Conservation (phyloP, 2,329 filamentous ascomycete genomes). For the Ceratocystis smalleyi region DNA sequence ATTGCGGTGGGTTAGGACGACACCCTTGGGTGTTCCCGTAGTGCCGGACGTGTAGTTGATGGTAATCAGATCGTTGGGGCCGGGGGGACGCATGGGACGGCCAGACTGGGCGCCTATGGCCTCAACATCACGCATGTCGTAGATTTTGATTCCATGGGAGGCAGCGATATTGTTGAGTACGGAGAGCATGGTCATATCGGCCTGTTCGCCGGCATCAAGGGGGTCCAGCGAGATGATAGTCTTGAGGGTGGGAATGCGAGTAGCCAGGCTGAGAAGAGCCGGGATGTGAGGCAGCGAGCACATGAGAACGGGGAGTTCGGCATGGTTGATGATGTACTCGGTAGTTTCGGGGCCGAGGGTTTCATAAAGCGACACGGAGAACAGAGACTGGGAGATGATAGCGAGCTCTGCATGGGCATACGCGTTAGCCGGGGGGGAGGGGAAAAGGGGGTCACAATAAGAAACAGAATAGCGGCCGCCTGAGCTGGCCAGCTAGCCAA, state of each 20-base stretch:
- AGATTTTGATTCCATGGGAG: constrained; percentile 60
- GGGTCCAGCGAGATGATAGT: constrained; percentile 76
- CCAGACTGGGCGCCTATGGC: constrained; percentile 57
- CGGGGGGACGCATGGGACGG: constrained; percentile 54
- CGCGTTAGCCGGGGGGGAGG: constrained; percentile 4
- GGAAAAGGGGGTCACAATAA: too few relatives aligned
- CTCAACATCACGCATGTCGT: constrained; percentile 69
- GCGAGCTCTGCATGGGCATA: constrained; percentile 49
- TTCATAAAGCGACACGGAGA: constrained; percentile 87
- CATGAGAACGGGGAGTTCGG: constrained; percentile 57
- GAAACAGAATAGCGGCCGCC: too few relatives aligned
- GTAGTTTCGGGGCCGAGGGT: constrained; percentile 81
- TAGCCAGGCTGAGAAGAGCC: constrained; percentile 60
- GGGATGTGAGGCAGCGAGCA: constrained; percentile 70
- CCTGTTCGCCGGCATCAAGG: constrained; percentile 61
- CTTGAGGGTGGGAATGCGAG: constrained; percentile 67
- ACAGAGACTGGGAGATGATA: constrained; percentile 74
- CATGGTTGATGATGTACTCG: constrained; percentile 92
- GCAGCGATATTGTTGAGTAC: constrained; percentile 61
- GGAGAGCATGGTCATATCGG: constrained; percentile 62
- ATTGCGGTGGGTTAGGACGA: constrained; percentile 66
- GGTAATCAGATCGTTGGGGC: constrained; percentile 62
- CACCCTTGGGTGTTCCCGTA: constrained; percentile 69
- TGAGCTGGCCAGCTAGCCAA: neutral
- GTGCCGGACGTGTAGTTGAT: constrained; percentile 87